Conservation (phyloP, 2,329 filamentous ascomycete species). For the Aureobasidium mangrovei region DNA sequence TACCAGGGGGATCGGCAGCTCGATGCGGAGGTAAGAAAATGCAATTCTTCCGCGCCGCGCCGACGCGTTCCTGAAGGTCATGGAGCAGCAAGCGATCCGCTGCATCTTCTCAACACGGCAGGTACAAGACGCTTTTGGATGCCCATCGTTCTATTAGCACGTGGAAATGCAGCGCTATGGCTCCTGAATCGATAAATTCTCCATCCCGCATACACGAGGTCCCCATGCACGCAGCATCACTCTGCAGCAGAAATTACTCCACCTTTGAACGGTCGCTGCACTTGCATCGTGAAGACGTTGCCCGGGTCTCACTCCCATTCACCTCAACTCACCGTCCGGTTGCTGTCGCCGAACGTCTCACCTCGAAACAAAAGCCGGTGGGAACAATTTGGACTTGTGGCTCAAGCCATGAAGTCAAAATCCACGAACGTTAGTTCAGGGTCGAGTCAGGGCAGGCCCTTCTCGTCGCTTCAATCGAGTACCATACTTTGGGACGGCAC, state of each 20-base stretch:
- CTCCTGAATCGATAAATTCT: not conserved
- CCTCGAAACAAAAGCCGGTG: not conserved
- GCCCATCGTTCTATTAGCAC: not conserved
- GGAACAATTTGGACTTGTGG: not conserved
- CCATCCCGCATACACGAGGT: conserved; percentile 8
- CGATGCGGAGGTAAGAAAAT: conserved; percentile 2
- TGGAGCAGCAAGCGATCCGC: not conserved
- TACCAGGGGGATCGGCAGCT: conserved; percentile 6
- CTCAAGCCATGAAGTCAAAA: not conserved
- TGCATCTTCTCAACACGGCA: not conserved
- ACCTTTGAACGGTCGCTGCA: not conserved
- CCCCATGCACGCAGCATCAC: conserved; percentile 4
- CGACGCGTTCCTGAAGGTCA: not conserved
- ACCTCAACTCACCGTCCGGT: not conserved
- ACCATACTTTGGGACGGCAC: conserved; percentile 5
- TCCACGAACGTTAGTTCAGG: not conserved
- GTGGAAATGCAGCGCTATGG: not conserved
- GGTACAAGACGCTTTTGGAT: not conserved
- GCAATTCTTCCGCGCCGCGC: not conserved
- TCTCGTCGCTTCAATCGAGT: conserved; percentile 3
- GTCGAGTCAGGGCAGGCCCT: not conserved
- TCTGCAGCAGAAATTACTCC: not conserved
- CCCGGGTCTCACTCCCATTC: not conserved
- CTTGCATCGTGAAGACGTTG: not conserved
- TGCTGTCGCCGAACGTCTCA: not conserved